Evolutionary conservation across 2,329 filamentous ascomycete species (phyloP), one percentile per base, ranked within the genome.

Genomic region (Cryoendolithus antarcticus): DNA sequence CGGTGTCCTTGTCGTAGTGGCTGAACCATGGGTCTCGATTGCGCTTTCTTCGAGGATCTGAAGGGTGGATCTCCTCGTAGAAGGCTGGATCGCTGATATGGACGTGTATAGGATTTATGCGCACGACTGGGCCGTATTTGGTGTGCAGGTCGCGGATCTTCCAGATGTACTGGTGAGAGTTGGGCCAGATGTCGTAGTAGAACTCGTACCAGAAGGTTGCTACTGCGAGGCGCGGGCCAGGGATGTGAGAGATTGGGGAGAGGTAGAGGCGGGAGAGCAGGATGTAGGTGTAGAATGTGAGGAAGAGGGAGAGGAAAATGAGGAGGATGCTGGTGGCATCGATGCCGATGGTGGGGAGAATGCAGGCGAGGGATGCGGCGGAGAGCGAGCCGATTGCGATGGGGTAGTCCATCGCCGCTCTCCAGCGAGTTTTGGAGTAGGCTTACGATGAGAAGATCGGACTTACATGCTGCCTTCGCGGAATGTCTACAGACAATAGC

Each of bases 111-210:
- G 69, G 69, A 0, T 61, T 62, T 6, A 71, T 58, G 3, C 70
- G 67, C 1, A 73, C 66, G 1, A 59, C 63, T 0, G 63, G 51
- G 6, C 70, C 70, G 42, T 71, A 69, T 37, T 57, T 39, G 7
- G 49, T 35, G 41, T 74, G 70, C 5, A 28, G 10, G 11, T 46
- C 37, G 34, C 54, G 52, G 9, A 43, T 42, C 5, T 40, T 53
- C 32, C 40, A 48, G 35, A 49, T 47, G 37, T 53, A 46, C 9
- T 56, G 37, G 21, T 32, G 30, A 7, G 37, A 33, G 30, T 38
- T n/a, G 29, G 37, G 37, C 37, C 37, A 38, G n/a, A 38, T 11
- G 11, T 38, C 57, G 27, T 49, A 36, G 43, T 54, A 59, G 9
- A 52, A 51, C 38, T 56, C 51, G 29, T 49, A 53, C 39, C 45